A percentile compares a stretch with the other conserved stretches of the same genome.
phyloP scores from a whole-genome alignment of 345 rosid genomes.

The Arabidopsis arenosa region DNA sequence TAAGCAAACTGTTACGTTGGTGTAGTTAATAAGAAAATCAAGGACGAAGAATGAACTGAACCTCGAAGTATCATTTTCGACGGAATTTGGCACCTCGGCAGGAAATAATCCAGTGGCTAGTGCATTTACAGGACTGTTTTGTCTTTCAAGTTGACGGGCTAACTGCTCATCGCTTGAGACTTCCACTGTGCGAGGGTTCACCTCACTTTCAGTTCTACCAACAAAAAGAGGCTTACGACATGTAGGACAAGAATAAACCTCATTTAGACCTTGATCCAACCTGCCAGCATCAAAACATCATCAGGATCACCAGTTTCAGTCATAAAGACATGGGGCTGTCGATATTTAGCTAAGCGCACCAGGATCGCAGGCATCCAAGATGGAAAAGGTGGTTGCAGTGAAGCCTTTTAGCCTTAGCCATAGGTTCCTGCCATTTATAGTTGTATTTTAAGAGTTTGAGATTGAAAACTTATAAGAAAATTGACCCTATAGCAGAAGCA shows the following conservation, averaged over 20 bases:
- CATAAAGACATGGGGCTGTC: conserved; percentile 9
- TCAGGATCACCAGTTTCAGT: conserved; percentile 32
- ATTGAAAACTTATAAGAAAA: conserved; percentile 31
- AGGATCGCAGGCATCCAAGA: conserved; percentile 98
- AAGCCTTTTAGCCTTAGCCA: conserved; percentile 97
- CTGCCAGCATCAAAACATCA: conserved; percentile 58
- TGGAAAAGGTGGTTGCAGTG: conserved; percentile 93
- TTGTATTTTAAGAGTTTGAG: conserved; percentile 38
- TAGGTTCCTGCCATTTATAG: conserved; percentile 81
- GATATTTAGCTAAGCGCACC: conserved; percentile 56
- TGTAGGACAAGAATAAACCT: conserved; percentile 91
- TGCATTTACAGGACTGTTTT: conserved; percentile 55
- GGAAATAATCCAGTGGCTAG: conserved; percentile 76
- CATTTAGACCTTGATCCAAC: conserved; percentile 98
- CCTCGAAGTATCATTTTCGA: conserved; percentile 87
- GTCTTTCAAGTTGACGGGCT: conserved; percentile 76
- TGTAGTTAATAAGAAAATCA: neutral
- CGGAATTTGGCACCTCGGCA: conserved; percentile 58
- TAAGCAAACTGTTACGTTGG: neutral
- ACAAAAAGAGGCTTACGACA: conserved; percentile 97
- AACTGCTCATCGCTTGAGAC: conserved; percentile 74
- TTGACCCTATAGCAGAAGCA: conserved; percentile 35
- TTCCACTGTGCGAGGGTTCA: conserved; percentile 54
- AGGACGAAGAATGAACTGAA: conserved; percentile 44
- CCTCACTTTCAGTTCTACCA: conserved; percentile 68